Evolutionary conservation across 108 stramenopile species (phyloP).

Genomic region (Chaetoceros tenuissimus): DNA sequence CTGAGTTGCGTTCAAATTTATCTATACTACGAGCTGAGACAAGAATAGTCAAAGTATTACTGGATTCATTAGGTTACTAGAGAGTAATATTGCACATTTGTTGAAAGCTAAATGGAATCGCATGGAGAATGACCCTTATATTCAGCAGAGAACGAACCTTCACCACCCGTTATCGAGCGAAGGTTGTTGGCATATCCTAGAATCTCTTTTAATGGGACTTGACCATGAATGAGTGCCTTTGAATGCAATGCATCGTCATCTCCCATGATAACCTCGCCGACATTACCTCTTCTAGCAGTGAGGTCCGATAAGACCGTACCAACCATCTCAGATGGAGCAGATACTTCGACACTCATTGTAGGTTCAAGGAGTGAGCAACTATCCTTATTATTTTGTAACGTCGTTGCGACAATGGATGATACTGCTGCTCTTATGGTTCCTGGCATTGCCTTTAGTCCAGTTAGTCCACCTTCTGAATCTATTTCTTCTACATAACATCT

Average conservation of each 20-base stretch:
- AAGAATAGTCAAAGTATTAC: no score
- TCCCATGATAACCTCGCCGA: slow-evolving; percentile 71
- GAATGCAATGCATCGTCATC: slow-evolving; percentile 23
- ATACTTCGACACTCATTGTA: slow-evolving; percentile 71
- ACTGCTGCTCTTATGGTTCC: slow-evolving; percentile 70
- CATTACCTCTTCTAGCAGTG: slow-evolving; percentile 62
- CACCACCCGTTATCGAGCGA: slow-evolving; percentile 75
- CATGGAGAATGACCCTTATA: slow-evolving; percentile 70
- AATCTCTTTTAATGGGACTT: slow-evolving; percentile 81
- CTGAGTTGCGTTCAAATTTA: no score
- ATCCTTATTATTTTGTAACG: slow-evolving; percentile 26
- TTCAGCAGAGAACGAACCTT: slow-evolving; percentile 78
- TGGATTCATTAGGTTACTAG: no score
- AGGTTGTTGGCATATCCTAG: slow-evolving; percentile 80
- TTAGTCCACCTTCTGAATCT: slow-evolving; percentile 55
- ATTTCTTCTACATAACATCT: slow-evolving; percentile 60
- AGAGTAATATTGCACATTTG: no score
- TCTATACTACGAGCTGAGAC: no score
- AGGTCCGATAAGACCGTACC: slow-evolving; percentile 83
- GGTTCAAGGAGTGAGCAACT: slow-evolving; percentile 69
- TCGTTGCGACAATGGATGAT: slow-evolving; percentile 47
- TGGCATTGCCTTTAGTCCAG: slow-evolving; percentile 52
- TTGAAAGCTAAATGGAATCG: no score
- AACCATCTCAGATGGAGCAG: slow-evolving; percentile 63
- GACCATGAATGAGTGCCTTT: slow-evolving; percentile 68